Evolutionary conservation across 2,329 filamentous ascomycete genomes (phyloP).

Genomic region (Blastomyces emzantsi): DNA sequence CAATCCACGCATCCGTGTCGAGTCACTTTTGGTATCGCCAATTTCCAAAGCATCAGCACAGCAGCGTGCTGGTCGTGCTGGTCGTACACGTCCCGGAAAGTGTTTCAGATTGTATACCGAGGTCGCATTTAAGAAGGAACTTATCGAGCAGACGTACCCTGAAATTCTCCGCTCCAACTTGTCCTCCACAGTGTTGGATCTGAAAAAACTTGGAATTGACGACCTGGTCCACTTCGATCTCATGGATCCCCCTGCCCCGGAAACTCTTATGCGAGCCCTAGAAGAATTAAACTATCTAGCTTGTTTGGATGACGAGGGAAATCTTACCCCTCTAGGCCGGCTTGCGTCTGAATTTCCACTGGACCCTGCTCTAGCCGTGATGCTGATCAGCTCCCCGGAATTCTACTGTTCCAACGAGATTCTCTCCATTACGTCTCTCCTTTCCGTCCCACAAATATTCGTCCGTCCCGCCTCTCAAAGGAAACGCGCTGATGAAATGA

Average conservation of each 20-base stretch:
- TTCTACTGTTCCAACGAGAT: slow-evolving; percentile 99
- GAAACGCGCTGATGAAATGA: slow-evolving; percentile 96
- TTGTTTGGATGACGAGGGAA: slow-evolving; percentile 91
- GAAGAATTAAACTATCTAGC: slow-evolving; percentile 97
- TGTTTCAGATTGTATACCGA: slow-evolving; percentile 98
- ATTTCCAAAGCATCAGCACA: slow-evolving; percentile 97
- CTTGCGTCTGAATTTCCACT: slow-evolving; percentile 92
- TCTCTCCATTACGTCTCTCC: slow-evolving; percentile 81
- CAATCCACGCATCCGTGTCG: slow-evolving; percentile 91
- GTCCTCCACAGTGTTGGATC: slow-evolving; percentile 85
- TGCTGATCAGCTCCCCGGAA: slow-evolving; percentile 95
- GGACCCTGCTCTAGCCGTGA: slow-evolving; percentile 87
- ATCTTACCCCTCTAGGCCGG: slow-evolving; percentile 75
- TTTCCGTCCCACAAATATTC: slow-evolving; percentile 92
- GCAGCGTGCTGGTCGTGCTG: slow-evolving; percentile 95
- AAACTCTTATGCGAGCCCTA: slow-evolving; percentile 95
- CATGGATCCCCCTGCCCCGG: slow-evolving; percentile 95
- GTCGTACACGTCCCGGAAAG: slow-evolving; percentile 96
- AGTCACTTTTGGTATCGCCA: slow-evolving; percentile 92
- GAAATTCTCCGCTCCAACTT: slow-evolving; percentile 93
- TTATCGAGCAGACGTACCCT: slow-evolving; percentile 94
- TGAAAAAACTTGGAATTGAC: slow-evolving; percentile 94
- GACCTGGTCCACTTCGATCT: slow-evolving; percentile 97
- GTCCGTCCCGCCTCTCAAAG: slow-evolving; percentile 75
- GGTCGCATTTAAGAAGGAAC: slow-evolving; percentile 89